Conservation (phyloP, 306 rosid genomes). For the Trichosanthes truncata region DNA sequence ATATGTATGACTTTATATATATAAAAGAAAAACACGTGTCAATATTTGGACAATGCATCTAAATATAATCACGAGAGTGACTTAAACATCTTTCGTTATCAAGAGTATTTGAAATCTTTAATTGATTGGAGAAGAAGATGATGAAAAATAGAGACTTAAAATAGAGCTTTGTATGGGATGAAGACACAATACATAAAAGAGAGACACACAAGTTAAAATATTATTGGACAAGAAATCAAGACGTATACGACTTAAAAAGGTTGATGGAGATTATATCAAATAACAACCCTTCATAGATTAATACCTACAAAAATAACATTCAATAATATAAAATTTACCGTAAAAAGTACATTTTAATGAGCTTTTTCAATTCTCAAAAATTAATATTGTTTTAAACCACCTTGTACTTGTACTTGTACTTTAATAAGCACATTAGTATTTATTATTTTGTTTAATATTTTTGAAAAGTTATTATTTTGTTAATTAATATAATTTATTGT, state of each 20-base stretch:
- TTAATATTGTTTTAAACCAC: too few species aligned
- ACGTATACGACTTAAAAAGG: not conserved
- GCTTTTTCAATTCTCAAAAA: too few species aligned
- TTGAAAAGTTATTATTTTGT: not conserved
- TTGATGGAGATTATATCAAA: not conserved
- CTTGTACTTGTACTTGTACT: too few species aligned
- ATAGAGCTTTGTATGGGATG: too few species aligned
- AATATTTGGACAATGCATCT: not conserved
- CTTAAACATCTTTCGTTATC: not conserved
- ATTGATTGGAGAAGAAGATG: too few species aligned
- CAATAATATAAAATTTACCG: too few species aligned
- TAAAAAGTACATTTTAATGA: too few species aligned
- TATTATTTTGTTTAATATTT: not conserved
- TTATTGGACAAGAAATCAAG: not conserved
- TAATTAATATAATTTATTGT: not conserved
- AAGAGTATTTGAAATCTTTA: not conserved
- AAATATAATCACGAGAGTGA: not conserved
- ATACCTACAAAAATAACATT: not conserved
- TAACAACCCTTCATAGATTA: not conserved
- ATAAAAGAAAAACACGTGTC: not conserved
- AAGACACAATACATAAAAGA: not conserved
- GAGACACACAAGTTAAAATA: not conserved
- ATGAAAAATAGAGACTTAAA: too few species aligned
- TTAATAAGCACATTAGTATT: not conserved
- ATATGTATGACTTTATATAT: too few species aligned